Conservation (phyloP, 345 rosid species). For the Populus tremula region DNA sequence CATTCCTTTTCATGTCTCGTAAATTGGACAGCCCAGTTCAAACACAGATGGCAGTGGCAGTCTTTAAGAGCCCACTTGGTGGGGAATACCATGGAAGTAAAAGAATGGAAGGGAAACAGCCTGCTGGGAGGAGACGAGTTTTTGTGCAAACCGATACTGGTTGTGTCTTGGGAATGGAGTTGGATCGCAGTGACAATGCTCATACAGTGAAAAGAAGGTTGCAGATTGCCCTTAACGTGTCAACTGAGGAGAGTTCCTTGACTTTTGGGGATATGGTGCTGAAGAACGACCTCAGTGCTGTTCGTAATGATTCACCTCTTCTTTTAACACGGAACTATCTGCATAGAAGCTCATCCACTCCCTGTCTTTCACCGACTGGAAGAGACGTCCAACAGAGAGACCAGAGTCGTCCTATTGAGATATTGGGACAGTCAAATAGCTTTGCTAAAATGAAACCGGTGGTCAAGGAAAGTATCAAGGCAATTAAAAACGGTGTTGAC, state of each 20-base stretch:
- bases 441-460: slow-evolving; percentile 44
- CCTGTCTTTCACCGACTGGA: slow-evolving; percentile 93
- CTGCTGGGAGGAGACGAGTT: slow-evolving; percentile 74
- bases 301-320: slow-evolving; percentile 83
- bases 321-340: slow-evolving; percentile 71
- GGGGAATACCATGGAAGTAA: slow-evolving; percentile 57
- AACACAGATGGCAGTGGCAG: slow-evolving; percentile 91
- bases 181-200: slow-evolving; percentile 89
- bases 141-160: slow-evolving; percentile 97
- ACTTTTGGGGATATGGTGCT: slow-evolving; percentile 84
- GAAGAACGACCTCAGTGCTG: slow-evolving; percentile 84
- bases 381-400: slow-evolving; percentile 77
- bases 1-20: slow-evolving; percentile 68
- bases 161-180: slow-evolving; percentile 96
- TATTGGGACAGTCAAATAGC: slow-evolving; percentile 62
- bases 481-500: slow-evolving; percentile 79
- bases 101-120: slow-evolving; percentile 66
- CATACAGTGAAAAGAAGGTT: slow-evolving; percentile 91
- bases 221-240: slow-evolving; percentile 82
- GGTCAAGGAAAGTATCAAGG: slow-evolving; percentile 75
- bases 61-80: slow-evolving; percentile 65
- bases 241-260: slow-evolving; percentile 75
- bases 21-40: slow-evolving; percentile 94
- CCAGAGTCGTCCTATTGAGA: slow-evolving; percentile 82
- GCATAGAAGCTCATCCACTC: slow-evolving; percentile 96